Percentiles rank a stretch among this genome's conserved stretches.
These are phyloP conservation scores for Haplographium delicatum DNA, from an alignment of 495 filamentous ascomycete genomes.

Conservation along the genomic window DNA sequence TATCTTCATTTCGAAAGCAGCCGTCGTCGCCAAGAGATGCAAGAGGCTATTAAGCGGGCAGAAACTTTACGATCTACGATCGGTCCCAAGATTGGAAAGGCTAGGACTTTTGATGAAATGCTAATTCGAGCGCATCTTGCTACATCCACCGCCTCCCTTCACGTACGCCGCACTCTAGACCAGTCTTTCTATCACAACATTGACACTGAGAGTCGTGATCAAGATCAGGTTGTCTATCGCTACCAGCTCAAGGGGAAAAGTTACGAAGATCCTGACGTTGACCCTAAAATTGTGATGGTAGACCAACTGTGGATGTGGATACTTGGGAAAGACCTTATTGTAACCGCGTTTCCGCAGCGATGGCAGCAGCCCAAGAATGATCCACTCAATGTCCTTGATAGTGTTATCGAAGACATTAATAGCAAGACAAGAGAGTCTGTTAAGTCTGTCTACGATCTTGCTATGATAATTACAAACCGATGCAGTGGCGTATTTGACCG, in stretches of 20 bases:
- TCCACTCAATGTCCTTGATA: slow-evolving; percentile 61
- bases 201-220: slow-evolving; percentile 59
- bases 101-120: slow-evolving; percentile 51
- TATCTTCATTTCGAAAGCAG: slow-evolving; percentile 65
- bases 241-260: slow-evolving; percentile 41
- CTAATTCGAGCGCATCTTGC: slow-evolving; percentile 59
- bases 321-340: slow-evolving; percentile 54
- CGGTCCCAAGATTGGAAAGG: slow-evolving; percentile 23
- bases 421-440: slow-evolving; percentile 62
- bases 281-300: slow-evolving; percentile 69
- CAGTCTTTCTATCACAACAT: slow-evolving; percentile 71
- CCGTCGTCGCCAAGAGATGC: slow-evolving; percentile 52
- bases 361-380: slow-evolving; percentile 70
- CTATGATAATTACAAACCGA: slow-evolving; percentile 58
- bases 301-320: slow-evolving; percentile 73
- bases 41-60: slow-evolving; percentile 49
- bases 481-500: slow-evolving; percentile 64
- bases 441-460: slow-evolving; percentile 58
- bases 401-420: slow-evolving; percentile 67
- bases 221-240: slow-evolving; percentile 66
- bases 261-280: slow-evolving; percentile 28
- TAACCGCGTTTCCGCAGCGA: slow-evolving; percentile 63
- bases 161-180: slow-evolving; percentile 64
- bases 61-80: slow-evolving; percentile 22
- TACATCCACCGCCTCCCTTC: slow-evolving; percentile 48